Evolutionary conservation across 2,329 filamentous ascomycete species (phyloP).

Genomic region (Cadophora sp.): DNA sequence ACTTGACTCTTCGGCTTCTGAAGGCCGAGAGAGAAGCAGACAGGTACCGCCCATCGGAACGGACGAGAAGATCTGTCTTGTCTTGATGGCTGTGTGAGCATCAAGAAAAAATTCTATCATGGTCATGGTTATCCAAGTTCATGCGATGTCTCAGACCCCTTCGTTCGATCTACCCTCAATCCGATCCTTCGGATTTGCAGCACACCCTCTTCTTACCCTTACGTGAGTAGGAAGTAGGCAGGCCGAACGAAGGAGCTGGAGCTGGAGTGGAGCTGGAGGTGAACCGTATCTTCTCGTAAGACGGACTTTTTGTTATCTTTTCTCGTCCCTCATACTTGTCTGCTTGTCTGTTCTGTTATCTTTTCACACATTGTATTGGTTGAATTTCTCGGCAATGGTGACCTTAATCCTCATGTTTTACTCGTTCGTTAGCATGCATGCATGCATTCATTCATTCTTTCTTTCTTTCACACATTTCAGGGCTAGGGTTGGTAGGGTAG

Average conservation of each 20-base stretch:
- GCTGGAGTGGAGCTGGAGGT: not conserved
- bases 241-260: not conserved
- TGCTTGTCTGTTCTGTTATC: not conserved
- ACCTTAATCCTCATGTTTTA: not conserved
- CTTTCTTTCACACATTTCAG: not conserved
- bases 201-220: constrained; percentile 1
- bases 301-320: not conserved
- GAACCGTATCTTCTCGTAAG: not conserved
- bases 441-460: not conserved
- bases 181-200: not conserved
- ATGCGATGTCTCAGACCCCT: constrained; percentile 9
- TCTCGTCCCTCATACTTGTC: not conserved
- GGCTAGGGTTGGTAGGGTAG: not conserved
- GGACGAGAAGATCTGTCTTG: not conserved
- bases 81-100: constrained; percentile 14
- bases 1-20: constrained; percentile 9
- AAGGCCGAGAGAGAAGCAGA: not conserved
- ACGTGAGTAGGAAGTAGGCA: not conserved
- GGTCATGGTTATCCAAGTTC: not conserved
- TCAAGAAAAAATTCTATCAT: not conserved
- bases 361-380: not conserved
- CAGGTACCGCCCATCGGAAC: not conserved
- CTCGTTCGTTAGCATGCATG: not conserved
- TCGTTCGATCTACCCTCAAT: not conserved
- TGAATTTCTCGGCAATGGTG: not conserved